phyloP scores from a whole-genome alignment of 2,329 filamentous ascomycete species.

The Neurospora sp. region DNA sequence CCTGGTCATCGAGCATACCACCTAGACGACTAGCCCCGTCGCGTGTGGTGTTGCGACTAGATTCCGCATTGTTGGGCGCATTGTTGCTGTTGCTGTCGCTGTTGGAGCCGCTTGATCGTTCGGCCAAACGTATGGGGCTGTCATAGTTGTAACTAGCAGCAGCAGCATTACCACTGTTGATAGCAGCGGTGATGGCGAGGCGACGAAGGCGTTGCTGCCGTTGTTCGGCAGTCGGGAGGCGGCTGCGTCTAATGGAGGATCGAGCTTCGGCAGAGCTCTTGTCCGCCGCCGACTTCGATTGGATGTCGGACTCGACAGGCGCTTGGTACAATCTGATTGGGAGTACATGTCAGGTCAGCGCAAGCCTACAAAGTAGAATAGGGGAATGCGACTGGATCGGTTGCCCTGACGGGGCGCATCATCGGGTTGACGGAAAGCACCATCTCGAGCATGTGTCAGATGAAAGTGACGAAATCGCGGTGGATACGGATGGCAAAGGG shows the following conservation, averaged over 20 bases:
- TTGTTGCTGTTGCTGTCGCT: neutral
- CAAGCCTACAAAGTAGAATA: neutral
- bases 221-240: slow-evolving; percentile 6
- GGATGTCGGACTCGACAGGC: slow-evolving; percentile 22
- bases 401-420: neutral
- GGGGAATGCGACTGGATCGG: neutral
- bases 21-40: slow-evolving; percentile 1
- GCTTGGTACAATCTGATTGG: slow-evolving; percentile 23
- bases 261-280: slow-evolving; percentile 19
- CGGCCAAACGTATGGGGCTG: neutral
- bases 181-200: slow-evolving; percentile 2
- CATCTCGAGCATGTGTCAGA: neutral
- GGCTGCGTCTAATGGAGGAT: slow-evolving; percentile 19
- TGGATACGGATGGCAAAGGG: slow-evolving; percentile 9
- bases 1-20: slow-evolving; percentile 11
- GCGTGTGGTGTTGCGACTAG: slow-evolving; percentile 1
- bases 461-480: neutral
- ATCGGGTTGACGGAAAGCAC: neutral
- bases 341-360: slow-evolving; percentile 9
- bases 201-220: slow-evolving; percentile 17
- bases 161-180: neutral
- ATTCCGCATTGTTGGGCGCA: neutral
- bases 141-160: neutral
- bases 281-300: slow-evolving; percentile 17
- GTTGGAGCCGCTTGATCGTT: neutral